Evolutionary conservation across 129 eudicot species (phyloP).

Genomic region (Flaveria brownii): DNA sequence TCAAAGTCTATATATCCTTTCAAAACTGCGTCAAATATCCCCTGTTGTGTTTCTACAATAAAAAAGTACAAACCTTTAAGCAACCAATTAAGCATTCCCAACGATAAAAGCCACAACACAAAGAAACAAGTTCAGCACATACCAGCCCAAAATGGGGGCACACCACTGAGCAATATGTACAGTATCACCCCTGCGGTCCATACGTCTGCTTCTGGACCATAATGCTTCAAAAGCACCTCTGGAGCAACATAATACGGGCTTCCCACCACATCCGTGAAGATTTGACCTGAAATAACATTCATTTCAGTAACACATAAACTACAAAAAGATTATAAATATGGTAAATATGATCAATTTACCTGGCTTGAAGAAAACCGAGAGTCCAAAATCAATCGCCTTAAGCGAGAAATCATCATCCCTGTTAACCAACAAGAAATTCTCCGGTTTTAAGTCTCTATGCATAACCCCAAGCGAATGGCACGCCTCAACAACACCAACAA

Average conservation of each 20-base stretch:
- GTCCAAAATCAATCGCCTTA: slow-evolving; percentile 89
- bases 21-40: slow-evolving; percentile 94
- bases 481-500: slow-evolving; percentile 82
- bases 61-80: neutral
- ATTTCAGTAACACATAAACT: neutral
- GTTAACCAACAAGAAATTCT: slow-evolving; percentile 87
- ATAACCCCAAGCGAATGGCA: slow-evolving; percentile 93
- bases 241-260: slow-evolving; percentile 99
- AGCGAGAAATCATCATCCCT: slow-evolving; percentile 94
- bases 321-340: neutral
- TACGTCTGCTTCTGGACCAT: slow-evolving; percentile 95
- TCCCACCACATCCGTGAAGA: slow-evolving; percentile 91
- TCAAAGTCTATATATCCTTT: slow-evolving; percentile 94
- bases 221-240: slow-evolving; percentile 83
- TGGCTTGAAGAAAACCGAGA: slow-evolving; percentile 90
- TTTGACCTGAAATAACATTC: slow-evolving; percentile 56
- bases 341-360: slow-evolving; percentile 39
- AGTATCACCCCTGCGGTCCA: slow-evolving; percentile 98
- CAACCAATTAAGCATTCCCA: neutral
- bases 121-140: slow-evolving; percentile 1
- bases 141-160: slow-evolving; percentile 98
- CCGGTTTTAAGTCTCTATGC: slow-evolving; percentile 90
- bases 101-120: slow-evolving; percentile 2
- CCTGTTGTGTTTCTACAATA: slow-evolving; percentile 87
- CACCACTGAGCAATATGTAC: slow-evolving; percentile 91